Evolutionary conservation across 2,329 filamentous ascomycete genomes (phyloP), one percentile per base, ranked within the genome.

Genomic region (Stachybotrys chlorohalonatus): DNA sequence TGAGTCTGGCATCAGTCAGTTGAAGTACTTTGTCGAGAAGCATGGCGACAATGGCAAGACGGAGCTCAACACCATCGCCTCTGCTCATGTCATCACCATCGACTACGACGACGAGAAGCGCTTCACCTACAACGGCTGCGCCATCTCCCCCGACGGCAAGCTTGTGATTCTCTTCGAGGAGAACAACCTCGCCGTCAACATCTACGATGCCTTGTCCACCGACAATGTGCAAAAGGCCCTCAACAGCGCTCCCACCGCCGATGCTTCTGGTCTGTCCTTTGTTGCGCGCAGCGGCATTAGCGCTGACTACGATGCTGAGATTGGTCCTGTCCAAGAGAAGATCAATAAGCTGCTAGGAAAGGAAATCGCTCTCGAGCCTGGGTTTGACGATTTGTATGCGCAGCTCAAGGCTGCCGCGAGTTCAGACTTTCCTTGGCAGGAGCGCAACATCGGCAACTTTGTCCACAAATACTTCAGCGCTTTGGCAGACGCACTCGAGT

Each of bases 141-240:
- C 72, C 52, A 65, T 82, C 49, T 62, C 65, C 1, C 24, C 11
- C 59, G 1, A 71, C 5, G 76, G 77, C 49, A 67, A 71, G 57
- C 73, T 82, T 7, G 67, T 72, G 54, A 69, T 82, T n/a, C 61
- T 80, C 47, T 82, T 81, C 64, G 59, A 65, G 15, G 66, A 70
- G 31, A 60, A 63, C 5, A 59, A 66, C 52, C 69, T 82, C 0
- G 79, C 75, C 49, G 66, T 62, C 60, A 82, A 82, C 66, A 68
- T 73, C 55, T 59, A 64, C 61, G 58, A 74, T 49, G 71, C 72
- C 53, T 57, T 73, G 16, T 60, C 71, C 8, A 62, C 60, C 9
- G 57, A 66, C 45, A 67, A 70, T 8, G 68, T 82, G 31, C 60
- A 68, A 36, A 64, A 69, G 31, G 76, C 78, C 3, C 67, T 82